A percentile compares a stretch with the other conserved stretches of the same genome.
Conservation (phyloP, 768 basidiomycete genomes). For the Russula sp. region DNA sequence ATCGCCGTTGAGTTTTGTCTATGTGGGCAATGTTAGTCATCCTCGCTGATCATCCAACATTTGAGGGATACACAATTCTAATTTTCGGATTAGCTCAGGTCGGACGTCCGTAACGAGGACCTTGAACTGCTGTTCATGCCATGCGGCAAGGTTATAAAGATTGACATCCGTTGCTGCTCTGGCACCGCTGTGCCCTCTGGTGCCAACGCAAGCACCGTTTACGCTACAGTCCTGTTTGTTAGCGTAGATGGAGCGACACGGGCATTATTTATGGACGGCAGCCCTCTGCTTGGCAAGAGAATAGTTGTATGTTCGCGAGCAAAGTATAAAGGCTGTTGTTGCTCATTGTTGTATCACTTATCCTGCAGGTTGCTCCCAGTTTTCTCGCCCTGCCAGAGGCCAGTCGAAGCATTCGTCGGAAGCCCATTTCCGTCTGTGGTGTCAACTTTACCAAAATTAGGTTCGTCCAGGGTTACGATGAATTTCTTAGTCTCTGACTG, state of each 20-base stretch:
- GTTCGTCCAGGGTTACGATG: background rate
- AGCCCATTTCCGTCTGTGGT: background rate
- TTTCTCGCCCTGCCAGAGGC: conserved; percentile 22
- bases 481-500: background rate
- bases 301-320: conserved; percentile 16
- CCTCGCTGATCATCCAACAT: conserved; percentile 33
- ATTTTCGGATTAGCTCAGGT: conserved; percentile 28
- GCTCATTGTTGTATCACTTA: background rate
- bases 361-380: conserved; percentile 19
- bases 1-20: conserved; percentile 41
- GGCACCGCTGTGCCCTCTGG: conserved; percentile 11
- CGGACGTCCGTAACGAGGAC: conserved; percentile 37
- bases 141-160: conserved; percentile 40
- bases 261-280: background rate
- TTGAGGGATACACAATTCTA: background rate
- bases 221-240: conserved; percentile 18
- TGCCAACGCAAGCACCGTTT: conserved; percentile 1
- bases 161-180: conserved; percentile 42
- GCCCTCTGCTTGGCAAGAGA: conserved; percentile 6
- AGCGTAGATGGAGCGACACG: background rate
- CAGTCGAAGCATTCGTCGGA: background rate
- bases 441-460: conserved; percentile 8
- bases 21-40: conserved; percentile 60
- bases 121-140: conserved; percentile 39
- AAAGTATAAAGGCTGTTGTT: background rate